A percentile compares a stretch with the other conserved stretches of the same genome.
phyloP scores from a whole-genome alignment of 768 basidiomycete species.

The Podaxis sp. region DNA sequence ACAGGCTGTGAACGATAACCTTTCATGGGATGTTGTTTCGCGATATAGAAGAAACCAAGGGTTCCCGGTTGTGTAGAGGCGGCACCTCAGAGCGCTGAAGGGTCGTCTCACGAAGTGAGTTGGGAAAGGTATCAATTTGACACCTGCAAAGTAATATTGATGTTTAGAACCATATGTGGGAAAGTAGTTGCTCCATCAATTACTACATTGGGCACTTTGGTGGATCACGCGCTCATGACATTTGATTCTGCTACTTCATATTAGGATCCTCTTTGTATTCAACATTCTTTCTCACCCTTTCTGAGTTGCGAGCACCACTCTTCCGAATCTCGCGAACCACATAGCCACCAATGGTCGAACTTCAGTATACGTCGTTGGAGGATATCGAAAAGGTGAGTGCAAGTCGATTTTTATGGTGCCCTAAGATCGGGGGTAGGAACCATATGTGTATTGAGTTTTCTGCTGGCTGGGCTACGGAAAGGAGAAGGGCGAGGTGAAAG shows the following conservation, averaged over 20 bases:
- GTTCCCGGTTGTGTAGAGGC: no score
- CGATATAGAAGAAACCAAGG: no score
- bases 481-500: background rate
- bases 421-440: background rate
- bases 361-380: slow-evolving; percentile 49
- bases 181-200: background rate
- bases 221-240: background rate
- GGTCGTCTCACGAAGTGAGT: no score
- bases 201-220: no score
- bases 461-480: background rate
- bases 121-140: no score
- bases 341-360: slow-evolving; percentile 25
- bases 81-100: no score
- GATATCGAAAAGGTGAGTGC: slow-evolving; percentile 49
- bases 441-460: background rate
- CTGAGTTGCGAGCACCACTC: background rate
- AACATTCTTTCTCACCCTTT: background rate
- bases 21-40: no score
- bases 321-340: background rate
- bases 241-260: background rate
- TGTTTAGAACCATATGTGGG: background rate
- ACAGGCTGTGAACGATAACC: no score
- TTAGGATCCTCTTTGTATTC: background rate
- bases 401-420: no score
- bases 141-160: no score